Base-by-base conservation (phyloP, 2,329 filamentous ascomycete genomes). In the Ophiostoma quercus region DNA sequence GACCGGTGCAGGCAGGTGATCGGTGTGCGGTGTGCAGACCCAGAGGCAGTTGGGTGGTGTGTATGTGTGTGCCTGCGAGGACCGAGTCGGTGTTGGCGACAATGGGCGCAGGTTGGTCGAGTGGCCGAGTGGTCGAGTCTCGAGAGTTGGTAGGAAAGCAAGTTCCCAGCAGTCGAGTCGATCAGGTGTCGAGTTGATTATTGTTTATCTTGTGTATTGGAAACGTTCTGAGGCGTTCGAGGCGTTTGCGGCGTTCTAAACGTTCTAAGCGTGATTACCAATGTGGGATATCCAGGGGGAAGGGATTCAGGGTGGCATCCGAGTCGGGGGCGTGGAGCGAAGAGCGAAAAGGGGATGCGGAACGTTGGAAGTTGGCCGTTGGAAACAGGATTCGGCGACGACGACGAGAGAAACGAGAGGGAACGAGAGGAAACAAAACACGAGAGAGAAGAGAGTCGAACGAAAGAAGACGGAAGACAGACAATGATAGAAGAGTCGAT, bases 251-350 rank as follows among this genome's bases (percentile, higher is more conserved):
- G 14, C 14, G 62, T 37, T 37, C 62, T 22, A 65, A 39, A 16
- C 57, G 57, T 34, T 34, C 57, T 62, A 62, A 57, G 63, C 63
- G 63, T 43, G 63, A 39, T 39, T 41, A 43, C 63, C n/a, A 43
- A 32, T 47, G 65, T 39, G 34, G 65, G 65, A 47, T 43, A 66
- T 41, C 39, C 37, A 66, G 65, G 37, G 39, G 39, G 34, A 41
- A 39, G 14, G 34, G 19, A 39, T 57, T 57, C 62, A 65, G 34
- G 62, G 62, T 65, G 62, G 62, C 34, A 65, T 65, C 34, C 62
- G 62, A 65, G 32, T 39, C 62, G 34, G 62, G 34, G 65, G 39
- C 37, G 37, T 41, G 65, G 39, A 66, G 37, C 65, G 39, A 41
- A 66, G 34, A n/a, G 32, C 25, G 37, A 69, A 60, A 67, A 19